Evolutionary conservation across 768 basidiomycete genomes (phyloP).

Genomic region (Russula sp.): DNA sequence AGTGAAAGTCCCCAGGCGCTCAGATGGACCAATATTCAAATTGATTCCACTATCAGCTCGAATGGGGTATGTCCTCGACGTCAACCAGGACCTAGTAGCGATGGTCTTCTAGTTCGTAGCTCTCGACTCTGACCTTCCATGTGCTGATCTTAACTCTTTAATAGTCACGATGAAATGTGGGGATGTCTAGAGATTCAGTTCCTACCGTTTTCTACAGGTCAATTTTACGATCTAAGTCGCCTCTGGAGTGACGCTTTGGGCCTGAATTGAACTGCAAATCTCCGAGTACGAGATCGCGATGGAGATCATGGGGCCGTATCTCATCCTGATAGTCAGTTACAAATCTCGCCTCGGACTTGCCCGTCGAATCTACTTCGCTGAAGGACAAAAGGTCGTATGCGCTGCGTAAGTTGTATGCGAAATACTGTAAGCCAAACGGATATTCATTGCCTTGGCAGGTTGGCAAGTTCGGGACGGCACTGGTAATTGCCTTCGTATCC

Average conservation of each 20-base stretch:
- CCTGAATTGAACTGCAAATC: constrained; percentile 23
- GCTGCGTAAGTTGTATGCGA: constrained; percentile 13
- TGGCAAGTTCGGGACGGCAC: constrained; percentile 19
- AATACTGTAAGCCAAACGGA: background rate
- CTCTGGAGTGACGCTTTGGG: background rate
- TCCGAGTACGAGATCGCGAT: constrained; percentile 21
- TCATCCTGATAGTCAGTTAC: constrained; percentile 18
- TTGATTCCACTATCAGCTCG: constrained; percentile 9
- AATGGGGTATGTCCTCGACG: constrained; percentile 26
- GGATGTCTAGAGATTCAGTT: constrained; percentile 14
- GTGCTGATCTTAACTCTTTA: background rate
- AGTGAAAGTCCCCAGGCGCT: no score
- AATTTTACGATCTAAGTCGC: constrained; percentile 15
- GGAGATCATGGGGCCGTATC: constrained; percentile 21
- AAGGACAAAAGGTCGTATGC: constrained; percentile 17
- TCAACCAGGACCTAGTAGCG: constrained; percentile 22
- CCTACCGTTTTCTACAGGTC: constrained; percentile 18
- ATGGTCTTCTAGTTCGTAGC: constrained; percentile 20
- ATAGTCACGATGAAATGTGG: constrained; percentile 20
- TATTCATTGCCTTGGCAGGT: constrained; percentile 10
- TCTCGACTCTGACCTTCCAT: background rate
- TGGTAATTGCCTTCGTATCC: constrained; percentile 18
- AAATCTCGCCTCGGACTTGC: constrained; percentile 18
- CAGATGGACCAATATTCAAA: no score
- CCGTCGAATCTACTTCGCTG: constrained; percentile 14